Percentiles rank a stretch among this genome's conserved stretches.
phyloP scores from a whole-genome alignment of 1,284 basidiomycete genomes.

The Ganoderma boninense region DNA sequence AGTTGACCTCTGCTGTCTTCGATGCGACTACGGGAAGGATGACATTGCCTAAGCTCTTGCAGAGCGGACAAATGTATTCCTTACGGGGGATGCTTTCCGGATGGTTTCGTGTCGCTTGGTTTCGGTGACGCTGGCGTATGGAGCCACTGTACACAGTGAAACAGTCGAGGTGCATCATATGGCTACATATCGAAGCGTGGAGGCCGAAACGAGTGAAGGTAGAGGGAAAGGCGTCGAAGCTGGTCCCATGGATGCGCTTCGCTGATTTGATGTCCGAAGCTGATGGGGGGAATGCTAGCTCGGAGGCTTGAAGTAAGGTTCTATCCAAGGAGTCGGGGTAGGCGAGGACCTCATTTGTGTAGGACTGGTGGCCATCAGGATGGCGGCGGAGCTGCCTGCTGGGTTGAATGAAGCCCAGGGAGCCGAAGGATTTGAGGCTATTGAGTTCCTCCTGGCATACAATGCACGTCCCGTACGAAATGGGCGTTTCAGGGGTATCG shows the following conservation, averaged over 20 bases:
- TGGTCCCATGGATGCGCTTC: slow-evolving; percentile 54
- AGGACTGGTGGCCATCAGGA: slow-evolving; percentile 73
- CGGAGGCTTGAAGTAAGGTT: slow-evolving; percentile 34
- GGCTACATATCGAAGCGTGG: slow-evolving; percentile 91
- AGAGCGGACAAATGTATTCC: slow-evolving; percentile 98
- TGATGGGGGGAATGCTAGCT: slow-evolving; percentile 62
- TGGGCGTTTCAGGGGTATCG: slow-evolving; percentile 54
- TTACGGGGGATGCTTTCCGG: slow-evolving; percentile 93
- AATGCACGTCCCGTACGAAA: slow-evolving; percentile 91
- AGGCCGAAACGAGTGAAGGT: slow-evolving; percentile 85
- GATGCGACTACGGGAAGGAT: slow-evolving; percentile 82
- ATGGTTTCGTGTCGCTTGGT: slow-evolving; percentile 93
- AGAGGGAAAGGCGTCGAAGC: slow-evolving; percentile 80
- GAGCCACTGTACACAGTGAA: slow-evolving; percentile 92
- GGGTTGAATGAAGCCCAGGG: slow-evolving; percentile 90
- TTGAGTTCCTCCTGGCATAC: slow-evolving; percentile 97
- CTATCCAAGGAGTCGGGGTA: slow-evolving; percentile 77
- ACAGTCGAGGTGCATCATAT: slow-evolving; percentile 97
- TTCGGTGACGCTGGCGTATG: slow-evolving; percentile 88
- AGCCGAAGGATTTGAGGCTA: slow-evolving; percentile 80
- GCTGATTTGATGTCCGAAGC: slow-evolving; percentile 58
- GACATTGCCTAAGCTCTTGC: slow-evolving; percentile 96
- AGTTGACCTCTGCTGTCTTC: slow-evolving; percentile 56
- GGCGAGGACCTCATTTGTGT: slow-evolving; percentile 80
- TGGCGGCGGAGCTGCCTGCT: slow-evolving; percentile 87